A percentile compares a stretch with the other conserved stretches of the same genome.
phyloP scores from a whole-genome alignment of 2,329 filamentous ascomycete species.

The Aureobasidium sp. region DNA sequence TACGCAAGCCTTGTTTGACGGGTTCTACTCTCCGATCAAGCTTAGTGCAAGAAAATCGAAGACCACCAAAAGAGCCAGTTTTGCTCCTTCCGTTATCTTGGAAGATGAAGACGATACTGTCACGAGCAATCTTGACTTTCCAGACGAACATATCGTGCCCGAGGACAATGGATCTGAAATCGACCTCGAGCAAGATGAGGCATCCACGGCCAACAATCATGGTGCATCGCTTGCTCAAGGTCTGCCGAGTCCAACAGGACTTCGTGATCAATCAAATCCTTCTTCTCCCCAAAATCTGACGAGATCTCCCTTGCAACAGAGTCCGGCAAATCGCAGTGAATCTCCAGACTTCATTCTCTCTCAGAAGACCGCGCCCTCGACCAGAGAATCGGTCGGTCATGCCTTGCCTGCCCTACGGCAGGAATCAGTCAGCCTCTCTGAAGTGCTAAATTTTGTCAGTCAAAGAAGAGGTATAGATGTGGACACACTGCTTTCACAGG shows the following conservation, averaged over 20 bases:
- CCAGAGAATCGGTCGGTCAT: neutral
- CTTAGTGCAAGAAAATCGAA: neutral
- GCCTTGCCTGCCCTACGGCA: neutral
- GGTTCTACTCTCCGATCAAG: slow-evolving; percentile 21
- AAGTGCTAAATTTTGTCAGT: neutral
- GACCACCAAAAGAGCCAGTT: neutral
- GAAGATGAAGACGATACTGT: neutral
- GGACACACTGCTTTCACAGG: neutral
- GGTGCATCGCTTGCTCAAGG: neutral
- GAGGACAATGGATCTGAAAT: neutral
- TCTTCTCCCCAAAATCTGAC: neutral
- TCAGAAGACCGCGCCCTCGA: neutral
- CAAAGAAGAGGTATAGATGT: slow-evolving; percentile 1
- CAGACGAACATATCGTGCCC: neutral
- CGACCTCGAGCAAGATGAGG: neutral
- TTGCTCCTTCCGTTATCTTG: slow-evolving; percentile 8
- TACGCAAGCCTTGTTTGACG: slow-evolving; percentile 40
- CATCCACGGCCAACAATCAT: neutral
- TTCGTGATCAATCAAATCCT: neutral
- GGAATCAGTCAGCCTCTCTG: neutral
- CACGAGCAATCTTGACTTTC: neutral
- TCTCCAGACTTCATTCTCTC: slow-evolving; percentile 5
- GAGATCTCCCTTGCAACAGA: neutral
- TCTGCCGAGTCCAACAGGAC: neutral
- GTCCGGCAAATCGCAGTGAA: neutral